Percentiles rank a stretch among this genome's conserved stretches.
These are phyloP conservation scores for Trapa incisa DNA, from an alignment of 345 rosid species.

Conservation along the genomic window DNA sequence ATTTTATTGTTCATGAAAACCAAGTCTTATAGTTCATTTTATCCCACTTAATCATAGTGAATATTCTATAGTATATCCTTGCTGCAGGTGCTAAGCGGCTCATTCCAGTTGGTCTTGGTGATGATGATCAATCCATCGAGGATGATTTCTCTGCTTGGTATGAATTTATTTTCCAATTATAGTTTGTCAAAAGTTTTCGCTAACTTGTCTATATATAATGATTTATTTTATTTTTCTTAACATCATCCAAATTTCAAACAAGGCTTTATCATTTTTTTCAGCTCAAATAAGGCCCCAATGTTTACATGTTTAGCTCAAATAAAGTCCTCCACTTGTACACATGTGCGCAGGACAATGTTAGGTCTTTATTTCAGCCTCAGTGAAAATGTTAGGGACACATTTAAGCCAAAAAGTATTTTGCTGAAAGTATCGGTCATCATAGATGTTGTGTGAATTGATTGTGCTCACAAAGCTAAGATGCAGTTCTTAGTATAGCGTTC, in stretches of 20 bases:
- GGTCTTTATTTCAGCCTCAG: too few relatives aligned
- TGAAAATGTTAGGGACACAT: too few relatives aligned
- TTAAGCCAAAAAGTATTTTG: not conserved
- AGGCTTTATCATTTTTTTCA: too few relatives aligned
- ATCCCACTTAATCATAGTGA: slow-evolving; percentile 1
- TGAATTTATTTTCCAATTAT: not conserved
- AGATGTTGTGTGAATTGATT: not conserved
- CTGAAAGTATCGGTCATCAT: not conserved
- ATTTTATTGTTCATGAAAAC: not conserved
- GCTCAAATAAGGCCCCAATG: too few relatives aligned
- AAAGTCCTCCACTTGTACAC: too few relatives aligned
- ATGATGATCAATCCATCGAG: slow-evolving; percentile 97
- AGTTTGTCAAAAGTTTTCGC: not conserved
- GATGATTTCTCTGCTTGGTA: slow-evolving; percentile 81
- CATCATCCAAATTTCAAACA: not conserved
- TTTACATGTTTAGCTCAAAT: too few relatives aligned
- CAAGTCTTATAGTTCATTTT: not conserved
- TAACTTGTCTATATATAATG: not conserved
- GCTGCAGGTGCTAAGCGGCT: slow-evolving; percentile 61
- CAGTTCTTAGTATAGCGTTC: not conserved
- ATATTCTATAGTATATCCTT: not conserved
- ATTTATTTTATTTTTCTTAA: not conserved
- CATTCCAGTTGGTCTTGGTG: slow-evolving; percentile 75
- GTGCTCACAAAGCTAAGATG: not conserved
- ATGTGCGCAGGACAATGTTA: too few relatives aligned